Percentiles rank a stretch among this genome's conserved stretches.
Conservation (phyloP, 2,329 filamentous ascomycete genomes). For the Epichloe gansuensis region DNA sequence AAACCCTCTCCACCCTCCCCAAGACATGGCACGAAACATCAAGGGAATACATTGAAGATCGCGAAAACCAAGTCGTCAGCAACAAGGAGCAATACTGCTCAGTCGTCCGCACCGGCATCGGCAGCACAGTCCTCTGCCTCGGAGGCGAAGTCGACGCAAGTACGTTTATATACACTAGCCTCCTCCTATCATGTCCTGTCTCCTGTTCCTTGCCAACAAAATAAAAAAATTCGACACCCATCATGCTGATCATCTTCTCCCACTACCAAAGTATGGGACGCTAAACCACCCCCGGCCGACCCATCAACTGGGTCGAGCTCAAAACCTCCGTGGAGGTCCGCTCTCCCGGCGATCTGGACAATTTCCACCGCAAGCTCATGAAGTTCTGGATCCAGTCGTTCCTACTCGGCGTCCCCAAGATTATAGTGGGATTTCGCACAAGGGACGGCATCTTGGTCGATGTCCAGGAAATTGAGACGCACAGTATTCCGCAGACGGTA, state of each 20-base stretch:
- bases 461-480: conserved; percentile 70
- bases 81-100: conserved; percentile 96
- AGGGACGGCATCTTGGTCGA: conserved; percentile 57
- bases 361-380: conserved; percentile 80
- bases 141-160: conserved; percentile 90
- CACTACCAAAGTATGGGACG: conserved; percentile 57
- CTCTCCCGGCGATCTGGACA: conserved; percentile 54
- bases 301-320: conserved; percentile 86
- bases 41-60: conserved; percentile 65
- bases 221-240: background rate
- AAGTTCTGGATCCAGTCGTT: conserved; percentile 98
- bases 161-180: conserved; percentile 21
- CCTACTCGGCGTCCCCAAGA: conserved; percentile 79
- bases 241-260: background rate
- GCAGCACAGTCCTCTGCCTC: conserved; percentile 60
- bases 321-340: conserved; percentile 74
- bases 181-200: background rate
- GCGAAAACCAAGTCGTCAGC: conserved; percentile 61
- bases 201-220: background rate
- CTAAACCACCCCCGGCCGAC: conserved; percentile 56
- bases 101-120: conserved; percentile 78
- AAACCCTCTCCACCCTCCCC: conserved; percentile 69
- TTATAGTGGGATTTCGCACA: conserved; percentile 80
- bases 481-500: conserved; percentile 64
- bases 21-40: conserved; percentile 60